Percentiles rank a stretch among this genome's conserved stretches.
These are phyloP conservation scores for Trichoderma sp. DNA, from an alignment of 2,329 filamentous ascomycete species.

Conservation along the genomic window DNA sequence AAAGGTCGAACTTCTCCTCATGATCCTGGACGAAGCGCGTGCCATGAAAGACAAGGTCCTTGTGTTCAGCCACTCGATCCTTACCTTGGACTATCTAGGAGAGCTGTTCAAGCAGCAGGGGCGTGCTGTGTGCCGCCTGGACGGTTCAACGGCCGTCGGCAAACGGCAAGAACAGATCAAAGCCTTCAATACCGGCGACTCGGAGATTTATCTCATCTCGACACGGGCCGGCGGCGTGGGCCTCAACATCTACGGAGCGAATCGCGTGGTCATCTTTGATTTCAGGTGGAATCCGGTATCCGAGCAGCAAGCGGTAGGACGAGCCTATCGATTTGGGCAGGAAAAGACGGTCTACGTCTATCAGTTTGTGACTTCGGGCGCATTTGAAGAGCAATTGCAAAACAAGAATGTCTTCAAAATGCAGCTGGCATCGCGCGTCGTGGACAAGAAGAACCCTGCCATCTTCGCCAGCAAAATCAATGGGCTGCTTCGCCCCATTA, in stretches of 20 bases:
- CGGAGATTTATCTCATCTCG: slow-evolving; percentile 75
- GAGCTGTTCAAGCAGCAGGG: slow-evolving; percentile 53
- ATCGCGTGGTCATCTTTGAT: slow-evolving; percentile 84
- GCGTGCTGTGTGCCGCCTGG: slow-evolving; percentile 61
- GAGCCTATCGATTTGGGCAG: slow-evolving; percentile 85
- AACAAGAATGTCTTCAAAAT: slow-evolving; percentile 80
- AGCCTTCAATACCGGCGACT: slow-evolving; percentile 63
- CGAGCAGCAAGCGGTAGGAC: slow-evolving; percentile 85
- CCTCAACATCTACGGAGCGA: slow-evolving; percentile 81
- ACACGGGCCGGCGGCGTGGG: slow-evolving; percentile 81
- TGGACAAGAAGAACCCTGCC: slow-evolving; percentile 80
- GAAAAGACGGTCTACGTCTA: slow-evolving; percentile 81
- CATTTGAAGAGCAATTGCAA: slow-evolving; percentile 74
- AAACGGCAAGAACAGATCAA: slow-evolving; percentile 66
- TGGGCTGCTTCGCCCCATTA: slow-evolving; percentile 63
- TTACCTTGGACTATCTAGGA: slow-evolving; percentile 70
- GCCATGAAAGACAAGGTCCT: slow-evolving; percentile 71
- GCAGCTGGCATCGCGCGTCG: slow-evolving; percentile 75
- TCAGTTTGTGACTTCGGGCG: slow-evolving; percentile 75
- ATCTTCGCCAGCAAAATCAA: slow-evolving; percentile 59
- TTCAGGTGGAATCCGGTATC: slow-evolving; percentile 77
- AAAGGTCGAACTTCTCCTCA: slow-evolving; percentile 67
- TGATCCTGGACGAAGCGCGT: slow-evolving; percentile 69
- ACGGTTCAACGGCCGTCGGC: slow-evolving; percentile 62
- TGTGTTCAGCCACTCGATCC: slow-evolving; percentile 75